Evolutionary conservation across 2,329 filamentous ascomycete species (phyloP).

Genomic region (Teratosphaeria zuluensis): DNA sequence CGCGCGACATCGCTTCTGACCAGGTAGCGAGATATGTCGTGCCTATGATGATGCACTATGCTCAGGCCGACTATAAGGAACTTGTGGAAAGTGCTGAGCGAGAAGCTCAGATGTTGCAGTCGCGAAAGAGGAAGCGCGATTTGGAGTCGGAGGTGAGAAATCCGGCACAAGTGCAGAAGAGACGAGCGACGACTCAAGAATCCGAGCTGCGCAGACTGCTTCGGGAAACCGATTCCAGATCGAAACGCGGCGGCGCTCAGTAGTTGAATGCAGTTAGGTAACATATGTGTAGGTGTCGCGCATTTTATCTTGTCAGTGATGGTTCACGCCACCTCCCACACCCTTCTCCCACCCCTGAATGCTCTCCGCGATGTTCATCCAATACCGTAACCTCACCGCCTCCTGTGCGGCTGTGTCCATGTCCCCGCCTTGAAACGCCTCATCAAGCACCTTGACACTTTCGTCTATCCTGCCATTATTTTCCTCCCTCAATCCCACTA

Average conservation of each 20-base stretch:
- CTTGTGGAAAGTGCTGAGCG: no score
- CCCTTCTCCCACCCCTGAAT: constrained; percentile 78
- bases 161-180: background rate
- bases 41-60: no score
- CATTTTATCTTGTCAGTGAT: constrained; percentile 12
- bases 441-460: constrained; percentile 54
- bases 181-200: background rate
- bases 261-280: background rate
- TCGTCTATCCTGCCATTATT: constrained; percentile 60
- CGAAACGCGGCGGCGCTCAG: background rate
- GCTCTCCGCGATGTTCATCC: constrained; percentile 76
- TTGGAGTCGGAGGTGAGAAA: background rate
- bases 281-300: background rate
- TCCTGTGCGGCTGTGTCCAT: constrained; percentile 58
- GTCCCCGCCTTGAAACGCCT: constrained; percentile 57
- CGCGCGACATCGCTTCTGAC: no score
- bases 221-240: background rate
- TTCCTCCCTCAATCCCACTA: constrained; percentile 48
- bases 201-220: background rate
- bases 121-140: no score
- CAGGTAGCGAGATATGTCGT: no score
- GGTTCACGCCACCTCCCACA: constrained; percentile 33
- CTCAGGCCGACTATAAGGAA: no score
- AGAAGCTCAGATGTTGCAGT: no score
- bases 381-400: constrained; percentile 74